Evolutionary conservation across 345 rosid genomes (phyloP).

Genomic region (Hibiscus syriacus): DNA sequence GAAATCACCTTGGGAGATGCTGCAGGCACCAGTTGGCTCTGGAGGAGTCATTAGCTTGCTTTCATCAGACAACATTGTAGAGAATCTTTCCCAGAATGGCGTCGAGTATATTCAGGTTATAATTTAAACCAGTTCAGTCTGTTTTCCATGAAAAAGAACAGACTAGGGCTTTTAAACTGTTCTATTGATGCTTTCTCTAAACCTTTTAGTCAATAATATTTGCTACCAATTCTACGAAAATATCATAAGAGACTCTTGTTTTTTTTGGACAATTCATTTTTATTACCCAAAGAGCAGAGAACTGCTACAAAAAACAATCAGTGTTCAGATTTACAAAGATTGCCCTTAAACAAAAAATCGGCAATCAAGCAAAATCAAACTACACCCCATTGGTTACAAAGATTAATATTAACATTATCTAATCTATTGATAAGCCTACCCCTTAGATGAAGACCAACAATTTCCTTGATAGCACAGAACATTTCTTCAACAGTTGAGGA

Average conservation of each 20-base stretch:
- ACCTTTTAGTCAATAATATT: neutral
- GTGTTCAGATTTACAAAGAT: no score
- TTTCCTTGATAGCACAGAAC: no score
- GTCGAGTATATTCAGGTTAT: conserved; percentile 65
- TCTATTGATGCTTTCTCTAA: neutral
- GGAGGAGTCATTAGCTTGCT: conserved; percentile 61
- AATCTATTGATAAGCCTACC: no score
- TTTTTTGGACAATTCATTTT: no score
- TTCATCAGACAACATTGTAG: conserved; percentile 40
- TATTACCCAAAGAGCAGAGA: no score
- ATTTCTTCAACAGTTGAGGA: no score
- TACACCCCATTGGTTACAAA: no score
- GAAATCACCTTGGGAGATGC: conserved; percentile 92
- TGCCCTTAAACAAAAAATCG: no score
- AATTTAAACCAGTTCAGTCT: neutral
- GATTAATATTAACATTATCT: no score
- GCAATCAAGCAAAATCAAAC: no score
- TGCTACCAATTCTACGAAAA: neutral
- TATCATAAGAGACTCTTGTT: neutral
- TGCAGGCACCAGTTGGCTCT: conserved; percentile 74
- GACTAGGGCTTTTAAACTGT: neutral
- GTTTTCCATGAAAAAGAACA: neutral
- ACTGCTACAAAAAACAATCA: no score
- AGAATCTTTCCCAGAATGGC: conserved; percentile 47
- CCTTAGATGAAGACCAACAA: no score